A percentile compares a stretch with the other conserved stretches of the same genome.
Evolutionary conservation across 176 grass and related monocot genomes (phyloP).

Genomic region (maize (Zea mays)): DNA sequence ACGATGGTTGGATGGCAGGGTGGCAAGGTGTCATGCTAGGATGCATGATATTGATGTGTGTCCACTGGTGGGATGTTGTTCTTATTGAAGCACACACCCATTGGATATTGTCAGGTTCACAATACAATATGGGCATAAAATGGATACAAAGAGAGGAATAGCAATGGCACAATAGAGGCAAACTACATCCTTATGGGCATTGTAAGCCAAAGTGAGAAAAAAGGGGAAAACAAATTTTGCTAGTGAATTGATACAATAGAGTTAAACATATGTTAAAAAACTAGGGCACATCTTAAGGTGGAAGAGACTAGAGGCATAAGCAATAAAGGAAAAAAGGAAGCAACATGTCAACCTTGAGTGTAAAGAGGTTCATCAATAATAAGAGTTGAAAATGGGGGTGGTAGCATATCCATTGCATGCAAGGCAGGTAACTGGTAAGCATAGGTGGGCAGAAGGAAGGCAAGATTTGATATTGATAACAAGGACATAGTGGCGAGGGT

Average conservation of each 20-base stretch:
- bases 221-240: no score
- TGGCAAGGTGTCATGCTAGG: background rate
- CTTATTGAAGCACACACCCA: background rate
- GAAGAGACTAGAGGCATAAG: background rate
- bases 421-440: background rate
- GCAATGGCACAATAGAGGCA: no score
- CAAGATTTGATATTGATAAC: background rate
- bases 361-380: background rate
- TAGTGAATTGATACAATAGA: background rate
- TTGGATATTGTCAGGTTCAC: background rate
- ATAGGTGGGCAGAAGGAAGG: background rate
- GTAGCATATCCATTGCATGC: background rate
- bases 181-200: background rate
- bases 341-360: background rate
- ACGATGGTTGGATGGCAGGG: rapidly evolving
- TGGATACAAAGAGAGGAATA: background rate
- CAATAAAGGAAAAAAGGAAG: no score
- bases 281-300: no score
- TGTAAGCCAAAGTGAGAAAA: background rate
- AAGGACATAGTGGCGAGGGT: background rate
- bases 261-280: background rate
- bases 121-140: background rate
- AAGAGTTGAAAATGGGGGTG: rapidly evolving
- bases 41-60: background rate
- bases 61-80: background rate